Evolutionary conservation across 306 rosid species (phyloP).

Genomic region (Argentina anserina): DNA sequence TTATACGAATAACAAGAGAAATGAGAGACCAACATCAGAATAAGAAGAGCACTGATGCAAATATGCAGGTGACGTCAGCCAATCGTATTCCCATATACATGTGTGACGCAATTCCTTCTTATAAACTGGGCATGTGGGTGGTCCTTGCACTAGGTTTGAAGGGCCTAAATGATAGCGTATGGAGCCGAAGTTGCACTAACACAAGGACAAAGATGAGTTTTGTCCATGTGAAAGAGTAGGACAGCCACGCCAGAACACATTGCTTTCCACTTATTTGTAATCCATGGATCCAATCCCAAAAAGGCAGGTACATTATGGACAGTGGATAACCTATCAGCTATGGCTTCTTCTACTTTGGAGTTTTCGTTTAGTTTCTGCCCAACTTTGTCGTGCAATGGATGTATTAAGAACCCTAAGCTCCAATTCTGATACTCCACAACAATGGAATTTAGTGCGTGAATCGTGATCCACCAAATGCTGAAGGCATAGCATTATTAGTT

Average conservation of each 20-base stretch:
- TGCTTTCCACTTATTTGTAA: conserved; percentile 40
- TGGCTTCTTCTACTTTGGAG: conserved; percentile 12
- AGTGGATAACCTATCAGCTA: conserved; percentile 31
- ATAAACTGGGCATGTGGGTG: conserved; percentile 32
- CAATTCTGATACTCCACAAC: neutral
- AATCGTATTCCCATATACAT: conserved; percentile 15
- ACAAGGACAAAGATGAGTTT: conserved; percentile 28
- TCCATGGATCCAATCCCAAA: conserved; percentile 9
- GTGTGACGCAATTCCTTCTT: neutral
- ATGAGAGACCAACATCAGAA: neutral
- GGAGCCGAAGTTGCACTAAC: conserved; percentile 37
- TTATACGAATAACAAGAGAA: neutral
- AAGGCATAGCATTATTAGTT: neutral
- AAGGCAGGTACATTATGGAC: conserved; percentile 1
- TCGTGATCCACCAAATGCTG: conserved; percentile 19
- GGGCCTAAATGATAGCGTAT: conserved; percentile 25
- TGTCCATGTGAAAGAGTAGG: conserved; percentile 28
- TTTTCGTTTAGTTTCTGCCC: neutral
- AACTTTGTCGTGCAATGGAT: conserved; percentile 30
- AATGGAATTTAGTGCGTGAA: conserved; percentile 16
- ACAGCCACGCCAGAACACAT: conserved; percentile 19
- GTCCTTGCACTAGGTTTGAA: conserved; percentile 40
- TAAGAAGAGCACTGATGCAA: neutral
- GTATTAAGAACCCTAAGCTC: conserved; percentile 27
- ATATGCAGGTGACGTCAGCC: conserved; percentile 19